phyloP scores from a whole-genome alignment of 2,329 filamentous ascomycete genomes.

The Paraphaeosphaeria minitans region DNA sequence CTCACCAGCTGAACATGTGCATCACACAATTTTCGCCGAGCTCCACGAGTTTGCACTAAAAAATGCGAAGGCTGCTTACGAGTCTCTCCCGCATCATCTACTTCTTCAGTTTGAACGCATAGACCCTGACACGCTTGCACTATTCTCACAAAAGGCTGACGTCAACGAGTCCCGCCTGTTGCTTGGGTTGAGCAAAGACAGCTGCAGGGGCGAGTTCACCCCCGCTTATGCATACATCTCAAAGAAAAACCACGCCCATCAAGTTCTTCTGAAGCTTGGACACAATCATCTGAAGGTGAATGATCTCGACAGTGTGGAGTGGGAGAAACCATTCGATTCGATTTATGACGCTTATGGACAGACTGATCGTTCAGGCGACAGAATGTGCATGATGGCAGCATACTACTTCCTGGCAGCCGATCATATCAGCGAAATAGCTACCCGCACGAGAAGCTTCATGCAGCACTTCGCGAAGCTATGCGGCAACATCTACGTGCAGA shows the following conservation, averaged over 20 bases:
- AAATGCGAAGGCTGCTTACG: background rate
- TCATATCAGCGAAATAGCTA: background rate
- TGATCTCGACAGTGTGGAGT: background rate
- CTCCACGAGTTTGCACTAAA: background rate
- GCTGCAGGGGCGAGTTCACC: background rate
- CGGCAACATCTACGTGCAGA: background rate
- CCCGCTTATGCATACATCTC: constrained; percentile 10
- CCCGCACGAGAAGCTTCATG: background rate
- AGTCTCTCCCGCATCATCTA: background rate
- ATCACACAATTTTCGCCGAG: background rate
- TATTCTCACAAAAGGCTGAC: background rate
- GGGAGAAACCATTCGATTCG: constrained; percentile 1
- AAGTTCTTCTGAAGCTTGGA: background rate
- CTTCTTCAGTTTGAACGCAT: background rate
- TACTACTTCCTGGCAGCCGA: constrained; percentile 10
- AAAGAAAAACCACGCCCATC: background rate
- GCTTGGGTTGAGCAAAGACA: background rate
- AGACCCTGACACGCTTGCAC: background rate
- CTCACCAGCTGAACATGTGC: background rate
- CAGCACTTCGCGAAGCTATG: background rate
- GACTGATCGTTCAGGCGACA: background rate
- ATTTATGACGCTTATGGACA: constrained; percentile 2
- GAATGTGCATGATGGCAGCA: background rate
- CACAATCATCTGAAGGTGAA: background rate
- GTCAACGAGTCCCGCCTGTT: background rate